phyloP scores from a whole-genome alignment of 2,329 filamentous ascomycete genomes.

The Cladosporium sp. region DNA sequence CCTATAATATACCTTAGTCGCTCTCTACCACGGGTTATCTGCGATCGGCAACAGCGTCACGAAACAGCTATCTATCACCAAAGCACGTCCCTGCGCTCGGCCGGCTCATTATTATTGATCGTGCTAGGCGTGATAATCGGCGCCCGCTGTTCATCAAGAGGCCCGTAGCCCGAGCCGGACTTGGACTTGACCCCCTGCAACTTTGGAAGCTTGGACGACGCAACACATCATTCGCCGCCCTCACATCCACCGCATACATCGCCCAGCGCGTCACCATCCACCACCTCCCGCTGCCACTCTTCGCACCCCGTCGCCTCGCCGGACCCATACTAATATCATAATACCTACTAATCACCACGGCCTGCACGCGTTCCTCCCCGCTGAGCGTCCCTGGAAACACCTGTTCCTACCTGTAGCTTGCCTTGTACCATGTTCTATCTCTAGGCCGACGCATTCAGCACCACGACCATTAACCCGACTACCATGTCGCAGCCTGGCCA shows the following conservation, averaged over 20 bases:
- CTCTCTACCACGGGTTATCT: no score
- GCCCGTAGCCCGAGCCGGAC: background rate
- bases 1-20: no score
- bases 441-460: background rate
- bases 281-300: background rate
- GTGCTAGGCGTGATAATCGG: no score
- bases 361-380: background rate
- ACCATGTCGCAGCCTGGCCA: constrained; percentile 20
- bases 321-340: background rate
- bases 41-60: no score
- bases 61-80: no score
- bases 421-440: constrained; percentile 1
- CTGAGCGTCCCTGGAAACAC: background rate
- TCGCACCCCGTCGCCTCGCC: background rate
- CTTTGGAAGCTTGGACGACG: background rate
- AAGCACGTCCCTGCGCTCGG: no score
- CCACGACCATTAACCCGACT: background rate
- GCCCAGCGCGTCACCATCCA: background rate
- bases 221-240: background rate
- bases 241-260: background rate
- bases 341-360: background rate
- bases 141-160: background rate
- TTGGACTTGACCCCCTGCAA: background rate
- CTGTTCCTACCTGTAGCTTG: background rate
- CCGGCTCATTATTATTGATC: no score